Evolutionary conservation across 148 eudicot species (phyloP).

Genomic region (Fagopyrum homotropicum): DNA sequence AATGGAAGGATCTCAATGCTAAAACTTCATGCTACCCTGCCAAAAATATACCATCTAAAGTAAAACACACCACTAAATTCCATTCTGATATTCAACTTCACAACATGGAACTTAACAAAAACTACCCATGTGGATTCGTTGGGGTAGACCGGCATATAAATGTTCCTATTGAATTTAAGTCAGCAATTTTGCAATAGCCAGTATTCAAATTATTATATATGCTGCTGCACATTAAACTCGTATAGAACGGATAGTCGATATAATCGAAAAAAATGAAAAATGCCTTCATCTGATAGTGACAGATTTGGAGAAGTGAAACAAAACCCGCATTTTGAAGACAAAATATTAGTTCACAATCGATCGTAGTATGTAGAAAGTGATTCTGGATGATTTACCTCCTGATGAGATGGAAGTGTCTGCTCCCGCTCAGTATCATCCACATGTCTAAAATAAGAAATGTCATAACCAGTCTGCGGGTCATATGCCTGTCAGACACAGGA

Average conservation of each 20-base stretch:
- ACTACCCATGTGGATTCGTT: not conserved
- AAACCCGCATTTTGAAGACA: not conserved
- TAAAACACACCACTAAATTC: not conserved
- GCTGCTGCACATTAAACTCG: not conserved
- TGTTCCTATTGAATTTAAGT: not conserved
- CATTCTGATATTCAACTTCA: not conserved
- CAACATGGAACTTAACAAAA: not conserved
- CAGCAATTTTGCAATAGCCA: not conserved
- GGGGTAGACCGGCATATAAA: not conserved
- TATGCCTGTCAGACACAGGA: conserved; percentile 36
- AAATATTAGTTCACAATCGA: not conserved
- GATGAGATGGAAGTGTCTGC: conserved; percentile 48
- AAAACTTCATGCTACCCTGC: not conserved
- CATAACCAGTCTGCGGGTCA: conserved; percentile 62
- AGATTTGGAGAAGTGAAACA: not conserved
- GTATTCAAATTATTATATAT: not conserved
- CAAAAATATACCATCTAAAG: not conserved
- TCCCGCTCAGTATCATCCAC: conserved; percentile 61
- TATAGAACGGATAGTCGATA: not conserved
- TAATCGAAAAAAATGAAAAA: not conserved
- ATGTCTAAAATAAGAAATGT: conserved; percentile 65
- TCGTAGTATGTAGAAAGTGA: not conserved
- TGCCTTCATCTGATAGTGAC: not conserved
- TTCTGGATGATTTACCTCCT: conserved; percentile 48
- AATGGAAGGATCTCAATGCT: not conserved